Conservation (phyloP, 257 asterid species). For the Phtheirospermum japonicum region DNA sequence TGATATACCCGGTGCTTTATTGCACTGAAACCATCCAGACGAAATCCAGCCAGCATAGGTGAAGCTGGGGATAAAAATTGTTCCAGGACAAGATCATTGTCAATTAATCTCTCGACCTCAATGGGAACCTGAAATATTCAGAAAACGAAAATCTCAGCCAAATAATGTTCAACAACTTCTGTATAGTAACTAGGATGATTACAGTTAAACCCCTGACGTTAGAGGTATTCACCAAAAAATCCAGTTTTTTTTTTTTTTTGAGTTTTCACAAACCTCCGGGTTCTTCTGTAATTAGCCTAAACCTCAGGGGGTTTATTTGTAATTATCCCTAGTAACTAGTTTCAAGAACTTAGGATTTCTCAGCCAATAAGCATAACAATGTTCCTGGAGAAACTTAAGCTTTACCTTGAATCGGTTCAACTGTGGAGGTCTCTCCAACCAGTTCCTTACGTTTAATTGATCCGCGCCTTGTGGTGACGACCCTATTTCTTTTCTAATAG, state of each 20-base stretch:
- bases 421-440: slow-evolving; percentile 80
- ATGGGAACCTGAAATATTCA: slow-evolving; percentile 71
- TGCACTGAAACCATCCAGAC: slow-evolving; percentile 84
- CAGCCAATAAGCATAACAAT: slow-evolving; percentile 21
- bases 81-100: slow-evolving; percentile 82
- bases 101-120: slow-evolving; percentile 78
- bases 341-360: slow-evolving; percentile 25
- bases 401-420: slow-evolving; percentile 89
- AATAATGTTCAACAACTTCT: slow-evolving; percentile 1
- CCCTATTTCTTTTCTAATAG: slow-evolving; percentile 55
- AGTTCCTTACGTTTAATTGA: slow-evolving; percentile 67
- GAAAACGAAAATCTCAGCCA: slow-evolving; percentile 18
- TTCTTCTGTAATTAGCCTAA: no score
- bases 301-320: no score
- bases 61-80: slow-evolving; percentile 77
- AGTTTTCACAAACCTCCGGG: no score
- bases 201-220: no score
- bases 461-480: slow-evolving; percentile 57
- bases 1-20: slow-evolving; percentile 78
- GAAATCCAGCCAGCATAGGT: slow-evolving; percentile 92
- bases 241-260: no score
- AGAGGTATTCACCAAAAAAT: no score
- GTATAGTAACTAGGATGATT: background rate
- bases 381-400: slow-evolving; percentile 15
- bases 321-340: no score